A percentile compares a stretch with the other conserved stretches of the same genome.
phyloP scores from a whole-genome alignment of 768 basidiomycete genomes.

The Trametes cubensis region DNA sequence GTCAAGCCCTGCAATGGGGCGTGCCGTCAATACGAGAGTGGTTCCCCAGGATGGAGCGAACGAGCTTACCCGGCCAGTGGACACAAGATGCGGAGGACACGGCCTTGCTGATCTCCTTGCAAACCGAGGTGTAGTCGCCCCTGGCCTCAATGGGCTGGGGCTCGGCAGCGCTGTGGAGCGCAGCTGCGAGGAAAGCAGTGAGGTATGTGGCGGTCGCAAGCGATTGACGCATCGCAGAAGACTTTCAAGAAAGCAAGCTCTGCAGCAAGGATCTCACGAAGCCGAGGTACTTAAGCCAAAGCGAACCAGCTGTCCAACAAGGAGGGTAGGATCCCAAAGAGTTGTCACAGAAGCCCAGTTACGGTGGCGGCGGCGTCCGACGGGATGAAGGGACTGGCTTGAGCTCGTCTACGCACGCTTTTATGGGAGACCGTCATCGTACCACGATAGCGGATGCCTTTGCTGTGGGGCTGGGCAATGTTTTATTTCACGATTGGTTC shows the following conservation, averaged over 20 bases:
- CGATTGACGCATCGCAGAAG: constrained; percentile 19
- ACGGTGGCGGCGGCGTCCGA: too few relatives aligned
- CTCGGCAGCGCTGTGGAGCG: constrained; percentile 1
- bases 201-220: constrained; percentile 24
- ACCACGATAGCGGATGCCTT: too few relatives aligned
- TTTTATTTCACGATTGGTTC: too few relatives aligned
- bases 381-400: too few relatives aligned
- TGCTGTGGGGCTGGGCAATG: too few relatives aligned
- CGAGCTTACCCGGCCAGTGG: constrained; percentile 42
- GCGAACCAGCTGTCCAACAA: too few relatives aligned
- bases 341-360: too few relatives aligned
- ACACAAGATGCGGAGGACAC: constrained; percentile 51
- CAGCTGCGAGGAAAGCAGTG: not conserved
- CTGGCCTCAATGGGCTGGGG: not conserved
- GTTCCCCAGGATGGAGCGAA: not conserved
- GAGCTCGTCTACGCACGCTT: too few relatives aligned
- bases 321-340: too few relatives aligned
- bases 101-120: constrained; percentile 40
- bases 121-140: constrained; percentile 21
- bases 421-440: too few relatives aligned
- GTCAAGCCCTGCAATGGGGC: constrained; percentile 5
- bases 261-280: too few relatives aligned
- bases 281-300: too few relatives aligned
- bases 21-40: not conserved
- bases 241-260: not conserved